These are phyloP conservation scores for Capsicum pubescens DNA, from an alignment of 257 asterid genomes.

Conservation along the genomic window DNA sequence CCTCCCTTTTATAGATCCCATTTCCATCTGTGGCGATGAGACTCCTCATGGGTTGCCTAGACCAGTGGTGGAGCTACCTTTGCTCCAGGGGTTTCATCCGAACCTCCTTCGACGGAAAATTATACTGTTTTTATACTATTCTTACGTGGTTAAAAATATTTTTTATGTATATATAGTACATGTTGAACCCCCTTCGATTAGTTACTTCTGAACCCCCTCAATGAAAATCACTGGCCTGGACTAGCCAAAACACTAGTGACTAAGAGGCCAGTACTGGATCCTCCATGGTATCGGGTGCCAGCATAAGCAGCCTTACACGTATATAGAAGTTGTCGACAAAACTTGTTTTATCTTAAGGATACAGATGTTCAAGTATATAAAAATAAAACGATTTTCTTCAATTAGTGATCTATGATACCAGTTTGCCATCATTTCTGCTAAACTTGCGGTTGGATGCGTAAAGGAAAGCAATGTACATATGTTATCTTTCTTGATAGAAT, in stretches of 20 bases:
- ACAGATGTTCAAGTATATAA: not conserved
- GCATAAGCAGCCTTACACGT: not conserved
- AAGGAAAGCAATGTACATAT: not conserved
- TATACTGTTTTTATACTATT: too few relatives aligned
- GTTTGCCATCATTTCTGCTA: not conserved
- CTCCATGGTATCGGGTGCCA: not conserved
- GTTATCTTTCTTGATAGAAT: not conserved
- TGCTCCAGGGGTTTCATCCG: too few relatives aligned
- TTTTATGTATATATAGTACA: too few relatives aligned
- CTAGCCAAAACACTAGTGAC: not conserved
- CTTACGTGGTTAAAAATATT: too few relatives aligned
- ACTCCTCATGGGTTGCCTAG: not conserved
- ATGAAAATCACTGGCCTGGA: not conserved
- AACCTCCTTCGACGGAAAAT: too few relatives aligned
- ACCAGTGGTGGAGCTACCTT: not conserved
- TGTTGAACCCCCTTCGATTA: too few relatives aligned
- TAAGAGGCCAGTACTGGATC: not conserved
- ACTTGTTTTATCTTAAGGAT: not conserved
- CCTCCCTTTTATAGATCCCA: not conserved
- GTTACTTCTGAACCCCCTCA: too few relatives aligned
- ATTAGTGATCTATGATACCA: not conserved
- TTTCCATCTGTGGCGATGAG: not conserved
- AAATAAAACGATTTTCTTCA: not conserved
- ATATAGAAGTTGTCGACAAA: not conserved
- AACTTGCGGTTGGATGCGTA: conserved; percentile 5